These are phyloP conservation scores for Rosa persica DNA, from an alignment of 306 rosid species.

Conservation along the genomic window DNA sequence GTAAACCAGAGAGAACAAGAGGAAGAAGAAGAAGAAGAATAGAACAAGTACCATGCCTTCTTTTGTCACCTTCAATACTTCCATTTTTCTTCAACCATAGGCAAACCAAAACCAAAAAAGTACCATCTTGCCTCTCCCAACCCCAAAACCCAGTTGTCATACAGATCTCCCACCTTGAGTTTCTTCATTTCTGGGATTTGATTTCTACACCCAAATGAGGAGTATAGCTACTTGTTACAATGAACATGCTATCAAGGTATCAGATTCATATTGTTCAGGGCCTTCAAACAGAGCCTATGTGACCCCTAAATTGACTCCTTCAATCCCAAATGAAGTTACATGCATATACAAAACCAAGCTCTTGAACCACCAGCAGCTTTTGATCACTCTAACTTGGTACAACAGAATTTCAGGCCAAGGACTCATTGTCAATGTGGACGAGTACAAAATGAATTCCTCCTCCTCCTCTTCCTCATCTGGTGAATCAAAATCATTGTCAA, in stretches of 20 bases:
- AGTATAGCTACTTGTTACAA: conserved; percentile 84
- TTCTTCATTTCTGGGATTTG: conserved; percentile 18
- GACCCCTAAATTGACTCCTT: conserved; percentile 45
- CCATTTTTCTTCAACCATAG: conserved; percentile 25
- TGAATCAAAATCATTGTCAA: conserved; percentile 4
- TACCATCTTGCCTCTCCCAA: conserved; percentile 9
- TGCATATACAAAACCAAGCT: conserved; percentile 51
- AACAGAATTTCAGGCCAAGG: conserved; percentile 45
- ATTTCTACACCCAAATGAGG: conserved; percentile 42
- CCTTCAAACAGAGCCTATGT: conserved; percentile 49
- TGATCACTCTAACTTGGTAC: conserved; percentile 56
- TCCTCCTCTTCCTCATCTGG: not conserved
- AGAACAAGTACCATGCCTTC: not conserved
- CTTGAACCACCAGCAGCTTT: conserved; percentile 38
- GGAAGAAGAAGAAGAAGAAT: not conserved
- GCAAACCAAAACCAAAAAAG: conserved; percentile 24
- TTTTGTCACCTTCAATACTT: conserved; percentile 44
- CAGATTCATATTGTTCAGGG: conserved; percentile 84
- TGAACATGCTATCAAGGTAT: conserved; percentile 73
- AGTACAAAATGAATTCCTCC: not conserved
- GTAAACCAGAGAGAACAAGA: conserved; percentile 21
- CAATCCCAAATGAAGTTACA: conserved; percentile 49
- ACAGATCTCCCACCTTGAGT: conserved; percentile 2
- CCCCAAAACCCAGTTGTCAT: conserved; percentile 4
- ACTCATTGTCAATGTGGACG: conserved; percentile 36